Evolutionary conservation across 805 yeast species (phyloP).

Genomic region (Jamesozyma lodderae): DNA sequence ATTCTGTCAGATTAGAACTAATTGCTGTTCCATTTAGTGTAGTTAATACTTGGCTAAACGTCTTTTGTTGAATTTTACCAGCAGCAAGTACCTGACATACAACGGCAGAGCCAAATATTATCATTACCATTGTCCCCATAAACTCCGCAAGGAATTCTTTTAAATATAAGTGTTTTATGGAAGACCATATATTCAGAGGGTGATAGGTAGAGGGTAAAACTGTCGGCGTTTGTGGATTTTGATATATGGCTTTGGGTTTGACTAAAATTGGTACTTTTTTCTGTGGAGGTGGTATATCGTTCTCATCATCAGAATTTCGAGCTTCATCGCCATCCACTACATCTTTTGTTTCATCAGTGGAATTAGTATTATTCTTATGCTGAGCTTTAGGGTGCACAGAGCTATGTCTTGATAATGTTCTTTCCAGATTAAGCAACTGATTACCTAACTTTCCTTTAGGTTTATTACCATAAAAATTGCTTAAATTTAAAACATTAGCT

Average conservation of each 20-base stretch:
- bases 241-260: constrained; percentile 28
- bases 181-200: constrained; percentile 29
- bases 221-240: constrained; percentile 30
- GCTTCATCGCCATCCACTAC: no score
- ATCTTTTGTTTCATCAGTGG: no score
- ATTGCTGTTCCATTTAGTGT: background rate
- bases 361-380: no score
- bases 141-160: constrained; percentile 45
- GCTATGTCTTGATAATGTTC: no score
- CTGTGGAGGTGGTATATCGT: no score
- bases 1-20: constrained; percentile 1
- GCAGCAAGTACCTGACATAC: constrained; percentile 37
- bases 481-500: no score
- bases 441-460: no score
- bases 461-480: no score
- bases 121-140: constrained; percentile 39
- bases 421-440: no score
- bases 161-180: constrained; percentile 25
- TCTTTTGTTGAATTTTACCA: constrained; percentile 14
- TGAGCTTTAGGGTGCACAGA: no score
- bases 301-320: no score
- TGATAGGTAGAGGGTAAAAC: constrained; percentile 30
- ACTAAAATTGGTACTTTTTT: constrained; percentile 25
- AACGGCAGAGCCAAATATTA: constrained; percentile 41
- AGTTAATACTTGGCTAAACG: background rate